Conservation (phyloP, 345 rosid species). For the Populus deltoides region DNA sequence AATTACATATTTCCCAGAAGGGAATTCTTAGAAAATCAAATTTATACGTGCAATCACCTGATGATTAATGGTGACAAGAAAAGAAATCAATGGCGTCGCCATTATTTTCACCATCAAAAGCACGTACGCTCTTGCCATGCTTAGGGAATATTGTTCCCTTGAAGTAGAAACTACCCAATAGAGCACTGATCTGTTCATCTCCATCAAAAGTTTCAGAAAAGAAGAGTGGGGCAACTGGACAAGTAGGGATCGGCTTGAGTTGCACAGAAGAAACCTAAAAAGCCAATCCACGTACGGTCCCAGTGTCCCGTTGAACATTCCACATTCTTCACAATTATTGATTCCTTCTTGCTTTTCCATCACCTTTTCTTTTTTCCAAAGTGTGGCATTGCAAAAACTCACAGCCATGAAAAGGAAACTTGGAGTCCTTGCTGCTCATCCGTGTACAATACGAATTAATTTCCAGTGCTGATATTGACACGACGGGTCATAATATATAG, state of each 20-base stretch:
- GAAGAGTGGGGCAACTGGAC: conserved; percentile 3
- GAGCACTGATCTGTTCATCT: neutral
- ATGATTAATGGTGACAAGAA: neutral
- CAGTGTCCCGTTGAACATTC: neutral
- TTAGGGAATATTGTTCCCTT: conserved; percentile 5
- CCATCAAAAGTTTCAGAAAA: neutral
- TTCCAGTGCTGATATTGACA: neutral
- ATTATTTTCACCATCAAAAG: neutral
- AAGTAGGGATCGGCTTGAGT: conserved; percentile 4
- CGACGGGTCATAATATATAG: neutral
- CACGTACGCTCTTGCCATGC: neutral
- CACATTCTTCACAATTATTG: conserved; percentile 8
- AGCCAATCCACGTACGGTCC: neutral
- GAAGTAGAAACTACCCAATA: conserved; percentile 24
- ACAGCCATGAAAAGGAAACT: neutral
- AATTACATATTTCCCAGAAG: neutral
- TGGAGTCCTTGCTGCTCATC: neutral
- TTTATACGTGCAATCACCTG: neutral
- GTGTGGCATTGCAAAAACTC: neutral
- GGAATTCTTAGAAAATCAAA: neutral
- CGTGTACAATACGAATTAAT: neutral
- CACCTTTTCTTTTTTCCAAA: neutral
- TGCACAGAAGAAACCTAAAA: conserved; percentile 11
- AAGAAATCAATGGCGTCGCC: neutral
- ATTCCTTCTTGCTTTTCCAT: neutral